Percentiles rank a stretch among this genome's conserved stretches.
Conservation (phyloP, 257 asterid species). For the Gentiana dahurica region DNA sequence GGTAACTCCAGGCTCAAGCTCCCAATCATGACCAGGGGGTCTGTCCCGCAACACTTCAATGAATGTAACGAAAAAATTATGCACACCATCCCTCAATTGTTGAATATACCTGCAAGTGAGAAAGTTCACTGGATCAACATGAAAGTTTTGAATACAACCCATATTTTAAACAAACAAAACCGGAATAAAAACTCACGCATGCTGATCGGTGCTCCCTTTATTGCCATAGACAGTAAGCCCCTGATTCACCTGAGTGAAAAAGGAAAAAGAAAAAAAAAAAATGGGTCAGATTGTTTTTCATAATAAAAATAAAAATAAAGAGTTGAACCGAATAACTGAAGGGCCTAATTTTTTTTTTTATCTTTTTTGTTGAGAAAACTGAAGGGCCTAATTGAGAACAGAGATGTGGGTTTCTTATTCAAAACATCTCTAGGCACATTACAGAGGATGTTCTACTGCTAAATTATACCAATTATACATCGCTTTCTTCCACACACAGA, state of each 20-base stretch:
- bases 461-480: background rate
- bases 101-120: conserved; percentile 66
- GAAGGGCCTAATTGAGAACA: too few relatives aligned
- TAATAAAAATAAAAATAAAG: background rate
- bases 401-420: too few relatives aligned
- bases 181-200: conserved; percentile 57
- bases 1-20: conserved; percentile 98
- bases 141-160: background rate
- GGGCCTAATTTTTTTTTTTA: too few relatives aligned
- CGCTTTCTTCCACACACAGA: too few relatives aligned
- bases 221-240: conserved; percentile 94
- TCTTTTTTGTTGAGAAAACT: too few relatives aligned
- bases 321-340: too few relatives aligned
- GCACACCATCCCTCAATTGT: conserved; percentile 97
- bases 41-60: conserved; percentile 97
- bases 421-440: too few relatives aligned
- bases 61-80: conserved; percentile 88
- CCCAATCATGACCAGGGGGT: conserved; percentile 99
- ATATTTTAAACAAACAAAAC: background rate
- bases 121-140: conserved; percentile 1
- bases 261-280: background rate
- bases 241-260: conserved; percentile 67
- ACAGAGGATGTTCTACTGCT: background rate
- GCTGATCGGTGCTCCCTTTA: conserved; percentile 99
- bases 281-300: too few relatives aligned